Conservation (phyloP, 805 yeast genomes). For the Candida boleticola region DNA sequence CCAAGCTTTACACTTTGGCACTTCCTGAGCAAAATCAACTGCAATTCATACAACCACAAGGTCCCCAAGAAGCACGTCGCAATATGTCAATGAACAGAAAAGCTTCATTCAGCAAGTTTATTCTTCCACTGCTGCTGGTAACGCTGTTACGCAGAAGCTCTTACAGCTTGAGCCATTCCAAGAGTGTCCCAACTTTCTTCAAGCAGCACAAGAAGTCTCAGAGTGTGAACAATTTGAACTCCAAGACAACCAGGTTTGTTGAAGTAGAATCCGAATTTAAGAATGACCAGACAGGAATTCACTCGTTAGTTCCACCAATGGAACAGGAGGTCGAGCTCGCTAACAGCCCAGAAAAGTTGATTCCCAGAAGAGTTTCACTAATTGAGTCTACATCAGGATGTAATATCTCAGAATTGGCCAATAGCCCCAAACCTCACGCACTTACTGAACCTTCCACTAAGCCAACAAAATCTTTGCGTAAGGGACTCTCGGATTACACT, state of each 20-base stretch:
- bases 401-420: not conserved
- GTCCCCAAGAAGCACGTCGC: not conserved
- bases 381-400: constrained; percentile 7
- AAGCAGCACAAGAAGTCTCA: not conserved
- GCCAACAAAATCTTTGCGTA: not conserved
- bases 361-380: constrained; percentile 6
- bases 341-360: not conserved
- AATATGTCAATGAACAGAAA: constrained; percentile 1
- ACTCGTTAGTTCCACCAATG: not conserved
- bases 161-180: constrained; percentile 6
- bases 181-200: constrained; percentile 13
- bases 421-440: not conserved
- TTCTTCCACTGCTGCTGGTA: not conserved
- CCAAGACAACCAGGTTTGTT: constrained; percentile 4
- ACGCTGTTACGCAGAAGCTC: constrained; percentile 1
- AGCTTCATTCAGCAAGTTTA: constrained; percentile 3
- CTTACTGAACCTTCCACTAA: not conserved
- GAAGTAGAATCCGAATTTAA: constrained; percentile 7
- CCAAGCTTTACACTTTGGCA: constrained; percentile 9
- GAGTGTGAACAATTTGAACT: not conserved
- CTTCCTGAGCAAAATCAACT: not conserved
- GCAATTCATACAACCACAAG: constrained; percentile 1
- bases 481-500: not conserved
- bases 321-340: not conserved
- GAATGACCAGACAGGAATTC: constrained; percentile 2